phyloP scores from a whole-genome alignment of 306 rosid species.

The Ormosia semicastrata region DNA sequence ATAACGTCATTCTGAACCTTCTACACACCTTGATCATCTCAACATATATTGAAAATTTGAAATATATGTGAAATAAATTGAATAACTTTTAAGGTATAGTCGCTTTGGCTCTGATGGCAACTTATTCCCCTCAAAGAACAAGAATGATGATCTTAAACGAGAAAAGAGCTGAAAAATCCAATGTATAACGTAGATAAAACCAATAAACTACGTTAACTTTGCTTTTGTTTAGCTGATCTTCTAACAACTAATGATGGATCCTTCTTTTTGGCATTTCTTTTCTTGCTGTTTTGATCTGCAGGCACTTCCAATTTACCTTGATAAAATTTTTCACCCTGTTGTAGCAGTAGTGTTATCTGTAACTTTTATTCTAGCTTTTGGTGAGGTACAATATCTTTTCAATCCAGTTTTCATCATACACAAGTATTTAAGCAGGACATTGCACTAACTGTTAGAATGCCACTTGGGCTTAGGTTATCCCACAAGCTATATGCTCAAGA shows the following conservation, averaged over 20 bases:
- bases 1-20: neutral
- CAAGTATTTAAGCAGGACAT: neutral
- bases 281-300: conserved; percentile 37
- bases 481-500: conserved; percentile 90
- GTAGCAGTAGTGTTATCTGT: conserved; percentile 82
- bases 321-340: conserved; percentile 73
- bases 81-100: neutral
- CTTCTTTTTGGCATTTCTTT: neutral
- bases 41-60: neutral
- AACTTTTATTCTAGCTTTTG: conserved; percentile 83
- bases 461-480: conserved; percentile 66
- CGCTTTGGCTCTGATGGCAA: neutral
- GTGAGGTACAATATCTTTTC: conserved; percentile 56
- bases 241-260: neutral
- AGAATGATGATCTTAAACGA: neutral
- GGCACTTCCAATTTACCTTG: conserved; percentile 92
- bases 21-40: neutral
- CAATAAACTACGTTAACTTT: neutral
- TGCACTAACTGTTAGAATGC: conserved; percentile 28
- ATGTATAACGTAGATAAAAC: neutral
- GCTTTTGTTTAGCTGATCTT: neutral
- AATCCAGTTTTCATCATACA: neutral
- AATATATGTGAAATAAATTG: neutral
- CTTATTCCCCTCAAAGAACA: neutral
- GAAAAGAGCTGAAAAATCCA: neutral